These are phyloP conservation scores for Geosmithia flava DNA, from an alignment of 2,329 filamentous ascomycete species.

Conservation along the genomic window DNA sequence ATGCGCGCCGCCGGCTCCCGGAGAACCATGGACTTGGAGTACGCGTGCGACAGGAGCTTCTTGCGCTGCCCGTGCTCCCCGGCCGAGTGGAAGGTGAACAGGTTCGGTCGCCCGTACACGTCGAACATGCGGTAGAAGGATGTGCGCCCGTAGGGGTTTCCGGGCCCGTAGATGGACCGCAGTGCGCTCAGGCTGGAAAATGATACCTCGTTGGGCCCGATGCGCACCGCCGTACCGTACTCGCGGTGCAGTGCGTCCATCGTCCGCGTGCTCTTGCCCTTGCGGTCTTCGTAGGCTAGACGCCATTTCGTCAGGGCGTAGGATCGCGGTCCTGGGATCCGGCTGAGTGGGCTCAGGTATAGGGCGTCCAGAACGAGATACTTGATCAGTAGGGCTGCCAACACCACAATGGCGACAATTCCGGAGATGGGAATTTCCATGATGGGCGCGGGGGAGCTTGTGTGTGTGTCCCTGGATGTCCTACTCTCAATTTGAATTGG, in stretches of 20 bases:
- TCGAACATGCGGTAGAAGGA: conserved; percentile 44
- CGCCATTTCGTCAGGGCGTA: conserved; percentile 31
- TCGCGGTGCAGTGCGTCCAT: conserved; percentile 28
- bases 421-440: background rate
- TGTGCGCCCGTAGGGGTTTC: conserved; percentile 35
- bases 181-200: conserved; percentile 28
- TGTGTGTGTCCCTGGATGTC: no score
- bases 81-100: conserved; percentile 35
- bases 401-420: background rate
- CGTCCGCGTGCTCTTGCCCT: conserved; percentile 24
- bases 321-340: conserved; percentile 22
- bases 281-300: conserved; percentile 29
- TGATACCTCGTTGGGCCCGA: conserved; percentile 32
- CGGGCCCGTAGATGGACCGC: conserved; percentile 40
- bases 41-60: conserved; percentile 37
- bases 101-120: conserved; percentile 34
- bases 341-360: conserved; percentile 5
- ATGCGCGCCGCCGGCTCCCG: conserved; percentile 3
- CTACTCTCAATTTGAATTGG: no score
- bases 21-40: conserved; percentile 33
- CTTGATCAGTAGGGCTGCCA: background rate
- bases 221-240: conserved; percentile 33
- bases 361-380: conserved; percentile 2
- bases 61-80: conserved; percentile 35
- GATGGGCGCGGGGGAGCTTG: no score